Conservation (phyloP, 2,329 filamentous ascomycete genomes). For the Beauveria australis region DNA sequence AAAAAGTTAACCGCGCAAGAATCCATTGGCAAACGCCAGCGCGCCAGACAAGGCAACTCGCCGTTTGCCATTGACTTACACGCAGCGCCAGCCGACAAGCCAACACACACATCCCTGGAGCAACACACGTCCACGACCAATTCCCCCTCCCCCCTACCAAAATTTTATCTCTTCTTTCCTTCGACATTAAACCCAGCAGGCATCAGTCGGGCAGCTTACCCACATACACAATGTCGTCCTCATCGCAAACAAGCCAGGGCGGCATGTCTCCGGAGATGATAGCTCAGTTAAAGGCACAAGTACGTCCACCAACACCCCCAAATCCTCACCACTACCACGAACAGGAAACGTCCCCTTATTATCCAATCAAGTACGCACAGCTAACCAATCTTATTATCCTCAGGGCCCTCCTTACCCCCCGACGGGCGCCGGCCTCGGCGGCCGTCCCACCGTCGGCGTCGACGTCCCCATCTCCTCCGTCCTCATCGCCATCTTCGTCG, state of each 20-base stretch:
- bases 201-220: background rate
- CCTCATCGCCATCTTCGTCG: conserved; percentile 50
- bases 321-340: background rate
- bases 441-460: conserved; percentile 44
- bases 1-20: no score
- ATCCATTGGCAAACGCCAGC: no score
- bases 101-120: no score
- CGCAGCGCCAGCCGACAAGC: no score
- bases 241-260: background rate
- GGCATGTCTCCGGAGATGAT: background rate
- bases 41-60: no score
- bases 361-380: background rate
- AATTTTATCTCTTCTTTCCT: background rate
- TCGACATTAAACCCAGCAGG: no score
- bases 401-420: conserved; percentile 32
- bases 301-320: background rate
- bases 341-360: background rate
- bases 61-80: no score
- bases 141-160: no score
- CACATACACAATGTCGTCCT: background rate
- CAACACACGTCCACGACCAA: no score
- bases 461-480: conserved; percentile 60
- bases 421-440: conserved; percentile 43
- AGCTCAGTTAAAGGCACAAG: background rate
- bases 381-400: conserved; percentile 6